Conservation (phyloP, 257 asterid species). For the Henckelia pumila region DNA sequence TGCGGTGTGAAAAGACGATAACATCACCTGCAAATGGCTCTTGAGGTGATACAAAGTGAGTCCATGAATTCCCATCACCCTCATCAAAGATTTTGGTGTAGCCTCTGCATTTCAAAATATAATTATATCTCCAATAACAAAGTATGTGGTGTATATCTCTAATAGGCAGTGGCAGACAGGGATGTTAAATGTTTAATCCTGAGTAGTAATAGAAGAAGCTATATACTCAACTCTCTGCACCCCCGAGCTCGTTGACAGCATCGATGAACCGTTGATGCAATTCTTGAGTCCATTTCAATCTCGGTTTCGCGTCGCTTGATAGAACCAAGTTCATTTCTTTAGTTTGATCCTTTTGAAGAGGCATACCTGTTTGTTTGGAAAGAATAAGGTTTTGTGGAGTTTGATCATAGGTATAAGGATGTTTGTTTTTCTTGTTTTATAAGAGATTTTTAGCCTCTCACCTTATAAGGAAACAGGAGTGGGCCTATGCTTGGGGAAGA, state of each 20-base stretch:
- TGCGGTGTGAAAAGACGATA: conserved; percentile 5
- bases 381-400: conserved; percentile 18
- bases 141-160: neutral
- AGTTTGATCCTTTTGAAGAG: conserved; percentile 41
- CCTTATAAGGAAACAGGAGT: conserved; percentile 85
- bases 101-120: conserved; percentile 63
- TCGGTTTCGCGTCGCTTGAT: conserved; percentile 85
- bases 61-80: conserved; percentile 83
- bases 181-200: too few relatives aligned
- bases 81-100: conserved; percentile 93
- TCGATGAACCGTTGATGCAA: conserved; percentile 70
- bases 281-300: conserved; percentile 91
- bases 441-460: conserved; percentile 41
- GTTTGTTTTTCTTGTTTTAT: conserved; percentile 12
- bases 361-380: conserved; percentile 40
- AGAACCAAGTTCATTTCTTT: conserved; percentile 60
- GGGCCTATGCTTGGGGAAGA: conserved; percentile 61
- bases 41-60: conserved; percentile 91
- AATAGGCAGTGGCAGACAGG: too few relatives aligned
- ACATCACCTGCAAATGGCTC: conserved; percentile 84
- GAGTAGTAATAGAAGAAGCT: neutral
- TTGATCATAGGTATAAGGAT: conserved; percentile 30
- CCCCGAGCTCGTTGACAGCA: conserved; percentile 75
- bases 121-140: neutral
- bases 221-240: conserved; percentile 70